Evolutionary conservation across 345 rosid genomes (phyloP).

Genomic region (Geranium brycei): DNA sequence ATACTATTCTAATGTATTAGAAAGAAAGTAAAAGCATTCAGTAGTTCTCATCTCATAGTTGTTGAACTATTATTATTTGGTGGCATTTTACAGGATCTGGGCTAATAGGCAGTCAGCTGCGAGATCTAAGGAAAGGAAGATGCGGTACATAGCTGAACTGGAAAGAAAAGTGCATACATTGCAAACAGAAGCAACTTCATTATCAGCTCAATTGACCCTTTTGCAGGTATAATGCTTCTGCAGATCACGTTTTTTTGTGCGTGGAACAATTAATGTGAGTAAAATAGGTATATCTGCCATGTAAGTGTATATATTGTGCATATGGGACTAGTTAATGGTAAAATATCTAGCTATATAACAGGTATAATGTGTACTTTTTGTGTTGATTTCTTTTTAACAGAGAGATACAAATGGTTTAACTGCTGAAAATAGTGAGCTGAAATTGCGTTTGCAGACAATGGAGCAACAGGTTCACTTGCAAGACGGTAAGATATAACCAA

Average conservation of each 20-base stretch:
- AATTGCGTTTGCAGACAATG: slow-evolving; percentile 76
- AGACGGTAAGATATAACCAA: slow-evolving; percentile 45
- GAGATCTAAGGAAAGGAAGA: slow-evolving; percentile 90
- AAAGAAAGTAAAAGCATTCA: neutral
- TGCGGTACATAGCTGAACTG: slow-evolving; percentile 85
- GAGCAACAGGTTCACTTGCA: slow-evolving; percentile 84
- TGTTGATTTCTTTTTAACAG: slow-evolving; percentile 20
- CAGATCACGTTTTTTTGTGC: neutral
- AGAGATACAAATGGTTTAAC: slow-evolving; percentile 76
- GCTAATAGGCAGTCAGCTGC: slow-evolving; percentile 82
- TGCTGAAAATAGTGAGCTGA: slow-evolving; percentile 74
- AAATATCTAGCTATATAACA: no score
- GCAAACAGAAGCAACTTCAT: slow-evolving; percentile 83
- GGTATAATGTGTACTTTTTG: neutral
- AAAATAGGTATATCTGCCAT: no score
- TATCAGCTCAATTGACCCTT: slow-evolving; percentile 76
- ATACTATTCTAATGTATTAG: no score
- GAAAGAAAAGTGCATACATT: slow-evolving; percentile 81
- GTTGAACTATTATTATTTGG: neutral
- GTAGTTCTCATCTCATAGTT: neutral
- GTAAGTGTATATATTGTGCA: neutral
- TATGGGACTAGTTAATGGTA: neutral
- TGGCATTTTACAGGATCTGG: slow-evolving; percentile 51
- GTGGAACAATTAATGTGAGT: no score
- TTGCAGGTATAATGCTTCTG: slow-evolving; percentile 52